phyloP scores from a whole-genome alignment of 495 filamentous ascomycete species.

The Penicillium flavigenum region DNA sequence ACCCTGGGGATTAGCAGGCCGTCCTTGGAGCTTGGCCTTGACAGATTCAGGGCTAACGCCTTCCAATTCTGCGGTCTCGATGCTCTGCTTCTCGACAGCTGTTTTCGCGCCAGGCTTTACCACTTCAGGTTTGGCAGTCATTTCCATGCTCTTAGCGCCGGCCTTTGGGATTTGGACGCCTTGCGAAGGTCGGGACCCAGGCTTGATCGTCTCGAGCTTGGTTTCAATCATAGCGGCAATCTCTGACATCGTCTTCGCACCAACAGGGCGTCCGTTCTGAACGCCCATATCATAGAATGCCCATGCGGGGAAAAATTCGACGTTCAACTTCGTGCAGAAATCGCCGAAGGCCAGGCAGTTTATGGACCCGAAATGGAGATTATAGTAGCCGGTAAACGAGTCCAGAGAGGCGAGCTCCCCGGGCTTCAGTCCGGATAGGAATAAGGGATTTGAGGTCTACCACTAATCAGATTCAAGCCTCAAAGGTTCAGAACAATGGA shows the following conservation, averaged over 20 bases:
- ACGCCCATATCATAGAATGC: constrained; percentile 81
- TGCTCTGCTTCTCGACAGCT: constrained; percentile 13
- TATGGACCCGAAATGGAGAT: constrained; percentile 82
- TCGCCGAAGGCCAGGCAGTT: constrained; percentile 82
- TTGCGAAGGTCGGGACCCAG: constrained; percentile 69
- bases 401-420: constrained; percentile 54
- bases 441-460: constrained; percentile 72
- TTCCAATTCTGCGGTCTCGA: constrained; percentile 29
- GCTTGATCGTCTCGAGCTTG: constrained; percentile 70
- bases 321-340: constrained; percentile 63
- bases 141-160: constrained; percentile 51
- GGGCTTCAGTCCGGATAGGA: constrained; percentile 42
- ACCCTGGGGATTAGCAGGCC: constrained; percentile 70
- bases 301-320: constrained; percentile 70
- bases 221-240: constrained; percentile 73
- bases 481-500: background rate
- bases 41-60: constrained; percentile 25
- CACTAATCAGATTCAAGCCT: constrained; percentile 20
- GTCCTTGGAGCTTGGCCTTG: constrained; percentile 43
- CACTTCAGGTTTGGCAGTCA: constrained; percentile 44
- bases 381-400: constrained; percentile 71
- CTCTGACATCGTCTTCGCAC: constrained; percentile 57
- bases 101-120: constrained; percentile 47
- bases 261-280: constrained; percentile 57
- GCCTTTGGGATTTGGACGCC: constrained; percentile 62